Conservation (phyloP, 2,329 filamentous ascomycete species). For the Penicillium sp. region DNA sequence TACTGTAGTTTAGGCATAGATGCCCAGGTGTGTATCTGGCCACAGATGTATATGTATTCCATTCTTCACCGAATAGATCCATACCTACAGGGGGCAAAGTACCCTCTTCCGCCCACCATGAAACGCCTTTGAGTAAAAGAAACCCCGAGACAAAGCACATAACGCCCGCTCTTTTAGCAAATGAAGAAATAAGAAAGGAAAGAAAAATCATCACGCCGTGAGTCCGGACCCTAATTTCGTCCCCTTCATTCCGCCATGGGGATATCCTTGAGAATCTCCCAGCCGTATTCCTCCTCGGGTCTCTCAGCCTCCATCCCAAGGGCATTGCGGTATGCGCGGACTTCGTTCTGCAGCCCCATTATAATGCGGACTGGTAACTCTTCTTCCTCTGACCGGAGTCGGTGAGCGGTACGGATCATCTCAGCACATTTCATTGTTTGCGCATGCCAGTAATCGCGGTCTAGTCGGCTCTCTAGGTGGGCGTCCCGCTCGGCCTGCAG, state of each 20-base stretch:
- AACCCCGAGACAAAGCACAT: not conserved
- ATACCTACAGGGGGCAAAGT: not conserved
- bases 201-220: constrained; percentile 12
- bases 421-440: constrained; percentile 46
- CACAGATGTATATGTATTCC: not conserved
- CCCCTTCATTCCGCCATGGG: constrained; percentile 31
- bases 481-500: constrained; percentile 49
- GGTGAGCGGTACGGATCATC: constrained; percentile 47
- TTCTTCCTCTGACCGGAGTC: constrained; percentile 47
- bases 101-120: not conserved
- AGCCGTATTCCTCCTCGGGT: constrained; percentile 47
- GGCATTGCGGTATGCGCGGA: constrained; percentile 45
- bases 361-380: constrained; percentile 42
- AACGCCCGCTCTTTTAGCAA: constrained; percentile 3
- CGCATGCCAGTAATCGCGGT: constrained; percentile 47
- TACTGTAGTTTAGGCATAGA: too few species aligned
- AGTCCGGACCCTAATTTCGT: constrained; percentile 1
- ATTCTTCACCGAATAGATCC: not conserved
- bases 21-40: not conserved
- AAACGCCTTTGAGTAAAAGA: not conserved
- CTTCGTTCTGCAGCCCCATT: constrained; percentile 46
- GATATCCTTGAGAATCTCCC: constrained; percentile 45
- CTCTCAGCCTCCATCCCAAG: constrained; percentile 47
- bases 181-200: not conserved
- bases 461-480: constrained; percentile 46